phyloP scores from a whole-genome alignment of 2,329 filamentous ascomycete species.

The Diaporthe aspalathi region DNA sequence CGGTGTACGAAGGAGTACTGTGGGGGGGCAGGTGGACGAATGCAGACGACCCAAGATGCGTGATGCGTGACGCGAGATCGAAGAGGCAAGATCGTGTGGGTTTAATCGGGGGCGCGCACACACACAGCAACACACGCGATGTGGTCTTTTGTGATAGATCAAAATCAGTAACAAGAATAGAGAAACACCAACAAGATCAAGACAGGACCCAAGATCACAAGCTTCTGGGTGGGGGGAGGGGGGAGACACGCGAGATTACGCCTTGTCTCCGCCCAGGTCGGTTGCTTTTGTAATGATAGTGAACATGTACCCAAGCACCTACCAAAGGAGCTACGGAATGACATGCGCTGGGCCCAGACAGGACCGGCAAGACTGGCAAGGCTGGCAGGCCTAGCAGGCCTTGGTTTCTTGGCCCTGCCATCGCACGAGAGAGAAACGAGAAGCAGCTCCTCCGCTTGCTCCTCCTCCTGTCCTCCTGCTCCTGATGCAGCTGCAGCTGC shows the following conservation, averaged over 20 bases:
- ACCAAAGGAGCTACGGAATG: no score
- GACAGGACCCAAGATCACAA: conserved; percentile 18
- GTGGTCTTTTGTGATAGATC: conserved; percentile 24
- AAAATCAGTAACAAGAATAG: neutral
- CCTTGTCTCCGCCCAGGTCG: neutral
- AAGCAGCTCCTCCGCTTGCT: no score
- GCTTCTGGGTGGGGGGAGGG: neutral
- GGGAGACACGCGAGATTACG: conserved; percentile 27
- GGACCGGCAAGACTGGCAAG: neutral
- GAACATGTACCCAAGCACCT: no score
- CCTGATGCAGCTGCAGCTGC: neutral
- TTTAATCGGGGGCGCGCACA: conserved; percentile 13
- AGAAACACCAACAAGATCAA: conserved; percentile 24
- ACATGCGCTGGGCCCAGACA: neutral
- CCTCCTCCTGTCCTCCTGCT: no score
- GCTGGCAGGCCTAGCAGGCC: no score
- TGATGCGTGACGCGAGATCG: neutral
- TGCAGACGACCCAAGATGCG: conserved; percentile 5
- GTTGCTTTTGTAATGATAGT: conserved; percentile 9
- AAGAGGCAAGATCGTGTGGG: conserved; percentile 4
- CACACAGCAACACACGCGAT: conserved; percentile 3
- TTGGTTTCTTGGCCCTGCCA: conserved; percentile 1
- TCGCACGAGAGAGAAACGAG: neutral
- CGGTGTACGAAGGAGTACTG: no score
- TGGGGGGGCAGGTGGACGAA: no score